Evolutionary conservation across 257 asterid genomes (phyloP).

Genomic region (Fraxinus americana): DNA sequence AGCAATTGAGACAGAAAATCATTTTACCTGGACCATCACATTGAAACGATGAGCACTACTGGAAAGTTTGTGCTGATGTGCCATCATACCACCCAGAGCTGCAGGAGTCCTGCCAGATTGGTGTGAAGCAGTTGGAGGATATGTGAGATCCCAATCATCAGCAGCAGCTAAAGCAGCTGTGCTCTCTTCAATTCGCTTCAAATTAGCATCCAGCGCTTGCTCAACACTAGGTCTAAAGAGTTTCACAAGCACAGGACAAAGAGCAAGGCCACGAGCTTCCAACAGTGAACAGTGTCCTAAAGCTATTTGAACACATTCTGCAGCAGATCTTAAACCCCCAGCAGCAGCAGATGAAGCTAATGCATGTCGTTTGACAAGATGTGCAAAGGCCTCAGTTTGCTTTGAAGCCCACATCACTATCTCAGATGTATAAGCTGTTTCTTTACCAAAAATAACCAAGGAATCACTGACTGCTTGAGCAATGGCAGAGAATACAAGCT

Average conservation of each 20-base stretch:
- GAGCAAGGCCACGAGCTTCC: slow-evolving; percentile 95
- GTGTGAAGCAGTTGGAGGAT: slow-evolving; percentile 69
- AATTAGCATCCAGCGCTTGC: slow-evolving; percentile 96
- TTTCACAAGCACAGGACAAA: slow-evolving; percentile 87
- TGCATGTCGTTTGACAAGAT: slow-evolving; percentile 89
- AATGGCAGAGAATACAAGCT: slow-evolving; percentile 92
- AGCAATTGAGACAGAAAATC: slow-evolving; percentile 16
- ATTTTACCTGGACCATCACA: slow-evolving; percentile 89
- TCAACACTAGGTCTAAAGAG: slow-evolving; percentile 95
- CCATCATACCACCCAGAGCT: slow-evolving; percentile 42
- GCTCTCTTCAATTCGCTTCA: slow-evolving; percentile 96
- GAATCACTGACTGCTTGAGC: slow-evolving; percentile 98
- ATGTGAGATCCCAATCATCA: slow-evolving; percentile 91
- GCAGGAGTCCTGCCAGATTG: slow-evolving; percentile 66
- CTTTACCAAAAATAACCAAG: slow-evolving; percentile 79
- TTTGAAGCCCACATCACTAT: slow-evolving; percentile 98
- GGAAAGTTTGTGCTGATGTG: slow-evolving; percentile 82
- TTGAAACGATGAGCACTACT: slow-evolving; percentile 96
- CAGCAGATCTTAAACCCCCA: slow-evolving; percentile 98
- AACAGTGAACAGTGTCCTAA: slow-evolving; percentile 91
- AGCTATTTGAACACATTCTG: slow-evolving; percentile 99
- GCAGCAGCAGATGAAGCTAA: slow-evolving; percentile 98
- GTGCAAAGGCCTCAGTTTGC: slow-evolving; percentile 86
- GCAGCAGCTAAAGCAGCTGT: slow-evolving; percentile 98
- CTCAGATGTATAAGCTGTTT: slow-evolving; percentile 90